These are phyloP conservation scores for Colletotrichum costaricense DNA, from an alignment of 2,329 filamentous ascomycete species.

Conservation along the genomic window DNA sequence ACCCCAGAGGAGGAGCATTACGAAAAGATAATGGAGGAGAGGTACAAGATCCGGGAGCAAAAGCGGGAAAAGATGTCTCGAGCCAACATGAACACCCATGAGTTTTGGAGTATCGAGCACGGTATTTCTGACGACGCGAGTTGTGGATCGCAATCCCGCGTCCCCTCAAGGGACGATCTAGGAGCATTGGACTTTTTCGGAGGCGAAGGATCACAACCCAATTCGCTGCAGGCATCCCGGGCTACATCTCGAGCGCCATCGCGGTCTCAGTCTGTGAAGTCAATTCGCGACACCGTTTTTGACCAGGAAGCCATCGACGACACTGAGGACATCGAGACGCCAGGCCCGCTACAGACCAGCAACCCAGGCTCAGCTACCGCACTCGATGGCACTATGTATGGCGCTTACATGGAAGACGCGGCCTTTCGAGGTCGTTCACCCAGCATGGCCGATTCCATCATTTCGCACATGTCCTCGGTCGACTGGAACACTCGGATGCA, in stretches of 20 bases:
- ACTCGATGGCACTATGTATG: conserved; percentile 83
- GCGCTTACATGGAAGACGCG: conserved; percentile 71
- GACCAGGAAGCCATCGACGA: conserved; percentile 28
- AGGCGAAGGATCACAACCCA: conserved; percentile 49
- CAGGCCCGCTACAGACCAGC: conserved; percentile 60
- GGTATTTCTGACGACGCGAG: conserved; percentile 68
- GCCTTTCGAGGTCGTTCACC: conserved; percentile 75
- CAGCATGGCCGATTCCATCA: conserved; percentile 83
- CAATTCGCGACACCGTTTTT: conserved; percentile 40
- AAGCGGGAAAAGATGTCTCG: conserved; percentile 67
- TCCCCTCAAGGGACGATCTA: conserved; percentile 54
- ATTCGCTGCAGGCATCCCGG: conserved; percentile 51
- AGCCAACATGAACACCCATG: conserved; percentile 63
- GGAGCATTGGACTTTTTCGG: conserved; percentile 44
- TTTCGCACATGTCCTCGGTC: conserved; percentile 75
- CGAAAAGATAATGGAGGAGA: conserved; percentile 68
- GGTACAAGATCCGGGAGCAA: conserved; percentile 66
- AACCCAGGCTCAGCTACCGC: conserved; percentile 65
- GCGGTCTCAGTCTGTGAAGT: conserved; percentile 58
- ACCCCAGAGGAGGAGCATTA: conserved; percentile 71
- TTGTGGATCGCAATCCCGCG: conserved; percentile 54
- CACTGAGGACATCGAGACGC: conserved; percentile 66
- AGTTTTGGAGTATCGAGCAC: conserved; percentile 88
- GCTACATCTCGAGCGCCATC: conserved; percentile 60
- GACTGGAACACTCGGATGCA: conserved; percentile 69